Percentiles rank a stretch among this genome's conserved stretches.
These are phyloP conservation scores for Rhodamnia argentea DNA, from an alignment of 345 rosid species.

Conservation along the genomic window DNA sequence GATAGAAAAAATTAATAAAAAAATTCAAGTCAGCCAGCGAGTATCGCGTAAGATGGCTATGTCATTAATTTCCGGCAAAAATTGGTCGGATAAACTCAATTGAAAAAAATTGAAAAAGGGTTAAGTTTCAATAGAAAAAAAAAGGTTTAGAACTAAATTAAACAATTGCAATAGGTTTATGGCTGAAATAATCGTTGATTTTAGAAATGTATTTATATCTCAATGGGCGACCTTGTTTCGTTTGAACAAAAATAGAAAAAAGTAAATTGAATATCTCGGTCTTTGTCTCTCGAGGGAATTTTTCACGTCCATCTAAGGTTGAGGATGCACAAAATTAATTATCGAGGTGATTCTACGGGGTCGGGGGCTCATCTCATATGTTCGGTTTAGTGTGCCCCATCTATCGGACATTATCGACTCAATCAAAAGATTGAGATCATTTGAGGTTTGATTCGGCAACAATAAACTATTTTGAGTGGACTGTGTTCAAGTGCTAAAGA, in stretches of 20 bases:
- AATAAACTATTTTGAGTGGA: neutral
- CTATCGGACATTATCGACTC: neutral
- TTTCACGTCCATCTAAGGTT: neutral
- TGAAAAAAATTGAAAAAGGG: no score
- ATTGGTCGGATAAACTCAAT: no score
- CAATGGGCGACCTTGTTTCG: accelerated
- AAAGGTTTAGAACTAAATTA: no score
- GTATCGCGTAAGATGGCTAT: no score
- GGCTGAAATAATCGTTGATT: neutral
- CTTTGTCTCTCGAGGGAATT: neutral
- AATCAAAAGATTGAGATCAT: neutral
- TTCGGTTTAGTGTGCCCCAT: neutral
- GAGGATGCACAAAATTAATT: neutral
- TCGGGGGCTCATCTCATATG: neutral
- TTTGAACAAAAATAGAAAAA: neutral
- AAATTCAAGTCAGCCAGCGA: no score
- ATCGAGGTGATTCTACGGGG: neutral
- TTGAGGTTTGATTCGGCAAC: neutral
- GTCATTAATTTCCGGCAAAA: no score
- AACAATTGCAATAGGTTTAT: no score
- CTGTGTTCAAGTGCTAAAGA: neutral
- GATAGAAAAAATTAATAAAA: no score
- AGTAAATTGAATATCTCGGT: neutral
- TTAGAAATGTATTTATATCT: neutral
- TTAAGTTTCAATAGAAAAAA: no score